Evolutionary conservation across 176 grass and related monocot species (phyloP), one percentile per base, ranked within the genome.

Genomic region (Eremochloa ophiuroides): DNA sequence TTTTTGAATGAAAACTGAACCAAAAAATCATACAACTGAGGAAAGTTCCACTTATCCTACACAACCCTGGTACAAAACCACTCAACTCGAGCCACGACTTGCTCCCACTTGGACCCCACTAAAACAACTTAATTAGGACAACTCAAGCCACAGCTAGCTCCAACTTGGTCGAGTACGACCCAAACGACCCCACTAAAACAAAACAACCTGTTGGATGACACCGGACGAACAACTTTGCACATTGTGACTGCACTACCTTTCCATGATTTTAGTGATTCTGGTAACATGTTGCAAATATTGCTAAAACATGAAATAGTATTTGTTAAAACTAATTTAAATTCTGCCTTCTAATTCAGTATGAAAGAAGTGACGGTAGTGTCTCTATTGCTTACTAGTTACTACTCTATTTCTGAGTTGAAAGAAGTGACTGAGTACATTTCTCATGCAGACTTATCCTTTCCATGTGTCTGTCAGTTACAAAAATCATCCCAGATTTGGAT

Each of bases 391-490:
- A 31, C n/a, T n/a, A n/a, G n/a, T n/a, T n/a, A n/a, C n/a, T n/a
- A n/a, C 34, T 33, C 23, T 84, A 65, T 85, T 82, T 51, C 17
- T 72, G 51, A 27, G 26, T 58, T 74, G 30, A 82, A 82, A 74
- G 48, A 82, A 78, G 78, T 34, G 27, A 77, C 69, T 60, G 16
- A n/a, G 9, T 53, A 35, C 28, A 35, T 53, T 40, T 76, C 73
- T 62, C 22, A 48, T 92, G 83, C 89, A 97, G 91, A 76, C 73
- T 79, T 82, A 87, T 65, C 33, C 85, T 97, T 68, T 94, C 91
- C 25, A 97, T 94, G 91, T 88, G 82, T 48, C 85, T 88, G 18
- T 92, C 89, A 7, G 94, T 94, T 60, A 94, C 94, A 8, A 90
- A 90, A 41, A 72, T 94, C 47, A 78, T 97, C 66, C 85, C 94